A percentile compares a stretch with the other conserved stretches of the same genome.
Evolutionary conservation across 2,329 filamentous ascomycete genomes (phyloP).

Genomic region (Alternaria postmessia): DNA sequence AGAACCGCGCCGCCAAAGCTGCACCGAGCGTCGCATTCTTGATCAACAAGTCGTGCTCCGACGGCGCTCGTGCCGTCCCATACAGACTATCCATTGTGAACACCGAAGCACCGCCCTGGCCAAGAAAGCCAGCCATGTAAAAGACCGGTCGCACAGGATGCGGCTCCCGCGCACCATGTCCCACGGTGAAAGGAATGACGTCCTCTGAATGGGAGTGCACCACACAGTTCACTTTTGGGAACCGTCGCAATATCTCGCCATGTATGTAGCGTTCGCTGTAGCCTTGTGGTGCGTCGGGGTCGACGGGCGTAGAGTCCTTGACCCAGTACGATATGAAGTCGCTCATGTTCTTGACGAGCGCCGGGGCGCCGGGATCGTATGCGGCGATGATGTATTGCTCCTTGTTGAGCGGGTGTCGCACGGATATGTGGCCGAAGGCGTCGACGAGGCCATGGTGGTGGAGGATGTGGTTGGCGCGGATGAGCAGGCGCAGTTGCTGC

Average conservation of each 20-base stretch:
- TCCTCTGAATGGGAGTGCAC: constrained; percentile 53
- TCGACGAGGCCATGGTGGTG: constrained; percentile 61
- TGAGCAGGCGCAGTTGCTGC: constrained; percentile 31
- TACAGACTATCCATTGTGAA: constrained; percentile 28
- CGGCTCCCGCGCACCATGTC: constrained; percentile 27
- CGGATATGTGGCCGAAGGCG: constrained; percentile 63
- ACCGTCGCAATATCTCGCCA: constrained; percentile 50
- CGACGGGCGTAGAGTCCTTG: constrained; percentile 53
- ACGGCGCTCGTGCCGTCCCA: constrained; percentile 31
- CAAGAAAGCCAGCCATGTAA: constrained; percentile 55
- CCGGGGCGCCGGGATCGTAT: constrained; percentile 55
- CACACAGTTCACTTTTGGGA: constrained; percentile 50
- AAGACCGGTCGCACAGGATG: constrained; percentile 37
- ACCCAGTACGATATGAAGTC: constrained; percentile 61
- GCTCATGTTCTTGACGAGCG: constrained; percentile 52
- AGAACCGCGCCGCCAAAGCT: constrained; percentile 28
- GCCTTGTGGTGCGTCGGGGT: constrained; percentile 47
- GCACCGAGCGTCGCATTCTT: constrained; percentile 31
- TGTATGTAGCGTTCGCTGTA: constrained; percentile 58
- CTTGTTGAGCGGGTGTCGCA: constrained; percentile 57
- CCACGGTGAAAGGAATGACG: constrained; percentile 52
- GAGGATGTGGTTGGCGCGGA: constrained; percentile 57
- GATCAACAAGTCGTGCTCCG: constrained; percentile 37
- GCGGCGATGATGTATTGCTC: constrained; percentile 60
- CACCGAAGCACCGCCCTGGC: constrained; percentile 20